These are phyloP conservation scores for Funneliformis caledonium DNA, from an alignment of 371 early-diverging fungal genomes.

Conservation along the genomic window DNA sequence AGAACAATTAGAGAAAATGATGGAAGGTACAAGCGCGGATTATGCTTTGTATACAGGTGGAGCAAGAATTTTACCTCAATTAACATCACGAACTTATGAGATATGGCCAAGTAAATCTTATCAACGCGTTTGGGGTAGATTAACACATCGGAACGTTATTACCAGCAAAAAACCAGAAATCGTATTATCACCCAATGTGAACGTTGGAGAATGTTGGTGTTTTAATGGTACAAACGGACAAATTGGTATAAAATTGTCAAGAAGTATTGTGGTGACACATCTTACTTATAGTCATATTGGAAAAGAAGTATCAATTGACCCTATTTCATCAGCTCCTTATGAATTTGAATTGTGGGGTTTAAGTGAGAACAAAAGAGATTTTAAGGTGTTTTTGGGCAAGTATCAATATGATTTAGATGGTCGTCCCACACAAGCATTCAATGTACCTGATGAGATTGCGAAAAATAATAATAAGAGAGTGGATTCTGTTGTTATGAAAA, in stretches of 20 bases:
- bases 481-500: conserved; percentile 11
- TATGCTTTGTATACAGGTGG: conserved; percentile 31
- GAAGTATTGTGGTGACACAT: not conserved
- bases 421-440: conserved; percentile 7
- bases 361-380: not conserved
- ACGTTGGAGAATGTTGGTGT: conserved; percentile 37
- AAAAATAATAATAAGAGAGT: conserved; percentile 1
- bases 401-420: conserved; percentile 25
- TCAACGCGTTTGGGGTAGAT: not conserved
- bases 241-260: conserved; percentile 12
- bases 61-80: conserved; percentile 5
- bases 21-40: conserved; percentile 16
- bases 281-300: conserved; percentile 32
- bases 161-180: not conserved
- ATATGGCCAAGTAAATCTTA: not conserved
- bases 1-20: conserved; percentile 4
- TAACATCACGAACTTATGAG: conserved; percentile 15
- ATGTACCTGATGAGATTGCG: conserved; percentile 1
- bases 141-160: not conserved
- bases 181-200: not conserved
- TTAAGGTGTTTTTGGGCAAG: conserved; percentile 7
- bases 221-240: conserved; percentile 24
- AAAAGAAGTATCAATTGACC: conserved; percentile 23
- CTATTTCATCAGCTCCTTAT: conserved; percentile 16
- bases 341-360: conserved; percentile 40